Evolutionary conservation across 108 stramenopile species (phyloP).

Genomic region (Epithemia pelagica): DNA sequence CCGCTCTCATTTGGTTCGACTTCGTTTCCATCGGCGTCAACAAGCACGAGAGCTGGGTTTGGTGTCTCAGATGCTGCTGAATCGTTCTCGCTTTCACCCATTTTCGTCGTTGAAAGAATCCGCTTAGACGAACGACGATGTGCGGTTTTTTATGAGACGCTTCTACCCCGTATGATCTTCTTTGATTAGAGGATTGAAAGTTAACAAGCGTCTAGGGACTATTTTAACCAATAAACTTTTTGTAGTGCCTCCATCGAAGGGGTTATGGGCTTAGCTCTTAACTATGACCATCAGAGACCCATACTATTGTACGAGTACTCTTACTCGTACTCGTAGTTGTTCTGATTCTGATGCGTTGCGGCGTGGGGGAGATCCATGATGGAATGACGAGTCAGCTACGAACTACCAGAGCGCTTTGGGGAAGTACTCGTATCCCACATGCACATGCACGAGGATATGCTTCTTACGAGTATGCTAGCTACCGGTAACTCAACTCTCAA

Average conservation of each 20-base stretch:
- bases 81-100: constrained; percentile 12
- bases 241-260: too few relatives aligned
- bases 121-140: background rate
- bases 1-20: background rate
- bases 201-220: background rate
- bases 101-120: background rate
- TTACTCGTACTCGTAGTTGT: background rate
- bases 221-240: too few relatives aligned
- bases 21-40: constrained; percentile 3
- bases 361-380: background rate
- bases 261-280: background rate
- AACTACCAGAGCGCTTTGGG: too few relatives aligned
- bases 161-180: too few relatives aligned
- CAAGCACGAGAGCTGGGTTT: constrained; percentile 10
- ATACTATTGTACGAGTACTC: background rate
- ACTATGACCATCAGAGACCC: too few relatives aligned
- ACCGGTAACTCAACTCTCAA: too few relatives aligned
- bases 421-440: too few relatives aligned
- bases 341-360: background rate
- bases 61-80: background rate
- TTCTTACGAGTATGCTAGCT: too few relatives aligned
- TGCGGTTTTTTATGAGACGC: background rate
- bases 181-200: background rate
- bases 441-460: too few relatives aligned
- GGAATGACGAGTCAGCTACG: too few relatives aligned